Base-by-base conservation (phyloP, 192 early-diverging fungal species). In the Coemansia sp. region DNA sequence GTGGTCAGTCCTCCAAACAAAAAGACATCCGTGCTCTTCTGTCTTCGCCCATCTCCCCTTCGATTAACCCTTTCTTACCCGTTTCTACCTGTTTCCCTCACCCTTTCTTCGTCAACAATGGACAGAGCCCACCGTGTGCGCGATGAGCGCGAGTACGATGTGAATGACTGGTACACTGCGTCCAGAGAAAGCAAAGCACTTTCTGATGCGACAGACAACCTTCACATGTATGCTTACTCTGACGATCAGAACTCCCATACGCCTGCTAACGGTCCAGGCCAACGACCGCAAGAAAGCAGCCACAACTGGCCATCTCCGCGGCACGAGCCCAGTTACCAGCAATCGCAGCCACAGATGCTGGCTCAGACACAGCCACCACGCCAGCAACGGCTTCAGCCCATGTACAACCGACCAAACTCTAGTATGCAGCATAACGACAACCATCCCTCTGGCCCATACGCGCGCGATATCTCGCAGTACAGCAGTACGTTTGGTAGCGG, bases 91-190 rank as follows among this genome's bases (percentile, higher is more conserved):
- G 22, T 50, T 49, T 11, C 5, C 52, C 12, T 32, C 7, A 4
- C 23, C 29, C 52, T 24, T 27, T 6, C 52, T 27, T 54, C 4
- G 12, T 25, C 12, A 45, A 5, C 53, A 22, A 58, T 39, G 56
- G 58, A 56, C 54, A 65, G 62, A 3, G 68, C 53, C 35, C 53
- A 65, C 21, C 35, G 38, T 29, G 60, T 48, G 5, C 41, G 48
- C 35, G 49, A 52, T 4, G 63, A 73, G 53, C 63, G 68, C 53
- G 69, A 62, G 7, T 69, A 74, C 24, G 56, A 70, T 47, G 60
- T 68, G n/a, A 19, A 49, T 32, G 72, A 70, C 60, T 80, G 72
- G 72, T 71, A 80, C 39, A 52, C 60, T 8, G 77, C 77, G 17
- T 65, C 72, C 14, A 58, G 77, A 62, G 65, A 71, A 14, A 80